phyloP scores from a whole-genome alignment of 1,139 yeast genomes.

The Candida sojae region DNA sequence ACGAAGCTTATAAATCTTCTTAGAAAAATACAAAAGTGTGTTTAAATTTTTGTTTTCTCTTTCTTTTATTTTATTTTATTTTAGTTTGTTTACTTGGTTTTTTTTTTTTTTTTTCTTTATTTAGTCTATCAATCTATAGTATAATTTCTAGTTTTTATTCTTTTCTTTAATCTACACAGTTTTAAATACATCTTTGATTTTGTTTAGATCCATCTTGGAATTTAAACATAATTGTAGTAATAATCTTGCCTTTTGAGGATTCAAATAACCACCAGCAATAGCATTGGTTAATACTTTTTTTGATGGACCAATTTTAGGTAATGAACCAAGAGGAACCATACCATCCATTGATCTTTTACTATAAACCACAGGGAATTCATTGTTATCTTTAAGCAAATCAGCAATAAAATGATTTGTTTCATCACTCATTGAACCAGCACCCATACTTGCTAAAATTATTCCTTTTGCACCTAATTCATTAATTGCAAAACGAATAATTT shows the following conservation, averaged over 20 bases:
- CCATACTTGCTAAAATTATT: slow-evolving; percentile 66
- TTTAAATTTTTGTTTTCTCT: too few relatives aligned
- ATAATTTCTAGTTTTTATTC: background rate
- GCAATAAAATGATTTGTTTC: slow-evolving; percentile 45
- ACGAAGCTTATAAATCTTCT: slow-evolving; percentile 46
- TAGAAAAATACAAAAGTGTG: background rate
- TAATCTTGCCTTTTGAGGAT: slow-evolving; percentile 67
- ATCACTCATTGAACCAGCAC: slow-evolving; percentile 66
- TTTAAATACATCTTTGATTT: slow-evolving; percentile 49
- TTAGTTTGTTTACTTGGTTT: background rate
- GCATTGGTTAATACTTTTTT: slow-evolving; percentile 26
- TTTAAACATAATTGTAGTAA: slow-evolving; percentile 59
- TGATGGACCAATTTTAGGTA: slow-evolving; percentile 31
- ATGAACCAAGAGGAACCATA: slow-evolving; percentile 39
- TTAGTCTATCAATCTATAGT: background rate
- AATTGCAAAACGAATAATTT: slow-evolving; percentile 45
- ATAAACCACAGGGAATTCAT: slow-evolving; percentile 56
- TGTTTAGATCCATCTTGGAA: slow-evolving; percentile 37
- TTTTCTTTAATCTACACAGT: slow-evolving; percentile 26
- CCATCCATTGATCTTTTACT: slow-evolving; percentile 66
- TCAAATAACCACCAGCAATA: slow-evolving; percentile 65
- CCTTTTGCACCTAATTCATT: slow-evolving; percentile 51
- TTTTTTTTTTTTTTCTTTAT: background rate
- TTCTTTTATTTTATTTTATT: too few relatives aligned
- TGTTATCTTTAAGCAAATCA: slow-evolving; percentile 23